These are phyloP conservation scores for Dothidotthia symphoricarpi DNA, from an alignment of 2,329 filamentous ascomycete species.

Conservation along the genomic window DNA sequence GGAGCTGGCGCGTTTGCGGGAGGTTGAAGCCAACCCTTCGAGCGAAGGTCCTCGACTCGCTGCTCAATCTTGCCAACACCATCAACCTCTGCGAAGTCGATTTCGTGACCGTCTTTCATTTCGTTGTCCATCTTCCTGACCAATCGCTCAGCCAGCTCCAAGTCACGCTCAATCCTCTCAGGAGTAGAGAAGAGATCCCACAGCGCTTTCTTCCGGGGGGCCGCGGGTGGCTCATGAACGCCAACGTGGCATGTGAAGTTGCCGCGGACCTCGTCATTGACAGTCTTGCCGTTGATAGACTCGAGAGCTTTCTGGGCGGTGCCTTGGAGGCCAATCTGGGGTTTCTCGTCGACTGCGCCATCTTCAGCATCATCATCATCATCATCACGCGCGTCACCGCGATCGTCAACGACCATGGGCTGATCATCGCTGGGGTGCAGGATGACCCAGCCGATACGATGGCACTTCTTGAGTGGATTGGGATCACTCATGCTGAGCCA, in stretches of 20 bases:
- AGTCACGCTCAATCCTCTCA: conserved; percentile 87
- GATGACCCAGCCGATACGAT: conserved; percentile 98
- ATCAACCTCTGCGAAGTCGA: conserved; percentile 48
- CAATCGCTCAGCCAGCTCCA: conserved; percentile 77
- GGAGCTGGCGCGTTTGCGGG: conserved; percentile 53
- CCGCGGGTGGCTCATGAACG: conserved; percentile 83
- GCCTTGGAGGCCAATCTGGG: conserved; percentile 38
- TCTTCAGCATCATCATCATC: conserved; percentile 58
- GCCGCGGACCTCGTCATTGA: conserved; percentile 87
- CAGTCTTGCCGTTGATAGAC: conserved; percentile 96
- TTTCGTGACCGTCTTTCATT: conserved; percentile 65
- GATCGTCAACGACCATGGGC: conserved; percentile 60
- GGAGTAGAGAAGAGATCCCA: conserved; percentile 97
- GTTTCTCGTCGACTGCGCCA: conserved; percentile 57
- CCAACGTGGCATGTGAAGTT: conserved; percentile 98
- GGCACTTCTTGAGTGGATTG: conserved; percentile 94
- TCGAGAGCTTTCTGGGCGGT: conserved; percentile 85
- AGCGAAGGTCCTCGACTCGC: conserved; percentile 76
- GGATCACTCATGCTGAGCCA: conserved; percentile 96
- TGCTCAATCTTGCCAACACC: conserved; percentile 80
- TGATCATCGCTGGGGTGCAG: conserved; percentile 75
- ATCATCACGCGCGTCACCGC: conserved; percentile 71
- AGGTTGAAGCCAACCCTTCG: conserved; percentile 73
- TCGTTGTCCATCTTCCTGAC: conserved; percentile 83
- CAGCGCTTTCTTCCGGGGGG: conserved; percentile 88